These are phyloP conservation scores for Thecaphora thlaspeos DNA, from an alignment of 1,284 basidiomycete genomes.

Conservation along the genomic window DNA sequence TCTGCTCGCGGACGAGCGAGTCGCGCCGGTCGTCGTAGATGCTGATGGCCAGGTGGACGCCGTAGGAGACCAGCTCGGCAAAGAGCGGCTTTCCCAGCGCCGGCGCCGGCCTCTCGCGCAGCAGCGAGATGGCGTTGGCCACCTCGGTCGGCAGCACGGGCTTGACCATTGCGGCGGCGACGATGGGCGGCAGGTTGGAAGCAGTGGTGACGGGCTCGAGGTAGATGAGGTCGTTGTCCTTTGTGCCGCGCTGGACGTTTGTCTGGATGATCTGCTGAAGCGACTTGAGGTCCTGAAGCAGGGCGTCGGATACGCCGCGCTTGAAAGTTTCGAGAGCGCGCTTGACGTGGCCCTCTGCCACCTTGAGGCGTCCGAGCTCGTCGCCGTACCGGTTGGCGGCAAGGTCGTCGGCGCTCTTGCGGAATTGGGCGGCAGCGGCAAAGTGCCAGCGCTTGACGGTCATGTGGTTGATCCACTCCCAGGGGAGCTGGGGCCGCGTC, in stretches of 20 bases:
- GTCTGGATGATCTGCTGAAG: constrained; percentile 68
- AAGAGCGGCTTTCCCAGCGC: constrained; percentile 66
- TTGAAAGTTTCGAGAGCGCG: constrained; percentile 72
- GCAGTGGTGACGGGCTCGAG: constrained; percentile 78
- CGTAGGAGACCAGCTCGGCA: constrained; percentile 76
- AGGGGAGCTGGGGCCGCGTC: constrained; percentile 25
- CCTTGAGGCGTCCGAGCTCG: constrained; percentile 47
- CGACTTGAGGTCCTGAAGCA: constrained; percentile 60
- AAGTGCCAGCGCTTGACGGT: constrained; percentile 84
- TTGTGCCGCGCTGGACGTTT: constrained; percentile 66
- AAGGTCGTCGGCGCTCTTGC: constrained; percentile 87
- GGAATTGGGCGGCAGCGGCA: constrained; percentile 81
- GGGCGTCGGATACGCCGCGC: constrained; percentile 64
- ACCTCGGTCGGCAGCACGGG: constrained; percentile 67
- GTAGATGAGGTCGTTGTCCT: constrained; percentile 96
- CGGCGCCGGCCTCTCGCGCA: constrained; percentile 34
- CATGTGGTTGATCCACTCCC: constrained; percentile 81
- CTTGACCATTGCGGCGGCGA: constrained; percentile 71
- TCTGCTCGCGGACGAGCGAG: constrained; percentile 70
- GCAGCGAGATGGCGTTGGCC: constrained; percentile 30
- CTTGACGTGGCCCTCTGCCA: constrained; percentile 64
- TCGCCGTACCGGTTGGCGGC: constrained; percentile 65
- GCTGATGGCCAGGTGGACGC: constrained; percentile 83
- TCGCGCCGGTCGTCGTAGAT: constrained; percentile 83
- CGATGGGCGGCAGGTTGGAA: constrained; percentile 69